Evolutionary conservation across 352 stramenopile genomes (phyloP).

Genomic region (Phytophthora aleatoria): DNA sequence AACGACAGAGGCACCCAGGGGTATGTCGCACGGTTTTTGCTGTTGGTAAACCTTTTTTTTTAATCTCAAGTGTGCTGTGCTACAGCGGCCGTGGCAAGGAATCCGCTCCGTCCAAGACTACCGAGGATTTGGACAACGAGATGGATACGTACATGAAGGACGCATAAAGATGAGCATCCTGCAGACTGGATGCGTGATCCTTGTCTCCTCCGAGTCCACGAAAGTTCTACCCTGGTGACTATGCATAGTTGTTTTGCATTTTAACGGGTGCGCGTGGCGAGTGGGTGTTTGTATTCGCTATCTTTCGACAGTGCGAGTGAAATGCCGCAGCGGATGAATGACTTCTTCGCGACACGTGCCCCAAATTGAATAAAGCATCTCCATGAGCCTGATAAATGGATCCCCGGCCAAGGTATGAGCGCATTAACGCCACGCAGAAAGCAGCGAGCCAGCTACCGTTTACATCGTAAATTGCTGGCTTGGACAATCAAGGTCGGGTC

Average conservation of each 20-base stretch:
- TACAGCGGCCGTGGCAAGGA: conserved; percentile 42
- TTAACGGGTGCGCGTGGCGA: conserved; percentile 33
- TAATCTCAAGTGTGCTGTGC: conserved; percentile 8
- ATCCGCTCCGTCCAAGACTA: conserved; percentile 45
- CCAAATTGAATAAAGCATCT: conserved; percentile 41
- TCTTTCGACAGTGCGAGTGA: conserved; percentile 23
- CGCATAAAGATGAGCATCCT: conserved; percentile 45
- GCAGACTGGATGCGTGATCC: conserved; percentile 22
- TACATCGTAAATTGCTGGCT: background rate
- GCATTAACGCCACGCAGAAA: background rate
- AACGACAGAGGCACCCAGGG: conserved; percentile 26
- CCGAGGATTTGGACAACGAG: conserved; percentile 80
- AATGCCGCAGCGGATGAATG: conserved; percentile 10
- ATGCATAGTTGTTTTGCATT: conserved; percentile 44
- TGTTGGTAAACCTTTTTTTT: conserved; percentile 4
- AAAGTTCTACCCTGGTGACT: conserved; percentile 13
- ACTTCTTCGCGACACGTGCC: conserved; percentile 24
- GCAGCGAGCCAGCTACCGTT: background rate
- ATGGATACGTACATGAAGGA: conserved; percentile 91
- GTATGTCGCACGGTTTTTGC: conserved; percentile 11
- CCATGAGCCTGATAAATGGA: conserved; percentile 34
- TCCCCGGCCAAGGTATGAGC: conserved; percentile 3
- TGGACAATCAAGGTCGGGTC: background rate
- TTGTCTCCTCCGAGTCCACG: background rate
- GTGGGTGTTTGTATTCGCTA: conserved; percentile 18